phyloP scores from a whole-genome alignment of 805 yeast species.

The Metschnikowia cubensis region DNA sequence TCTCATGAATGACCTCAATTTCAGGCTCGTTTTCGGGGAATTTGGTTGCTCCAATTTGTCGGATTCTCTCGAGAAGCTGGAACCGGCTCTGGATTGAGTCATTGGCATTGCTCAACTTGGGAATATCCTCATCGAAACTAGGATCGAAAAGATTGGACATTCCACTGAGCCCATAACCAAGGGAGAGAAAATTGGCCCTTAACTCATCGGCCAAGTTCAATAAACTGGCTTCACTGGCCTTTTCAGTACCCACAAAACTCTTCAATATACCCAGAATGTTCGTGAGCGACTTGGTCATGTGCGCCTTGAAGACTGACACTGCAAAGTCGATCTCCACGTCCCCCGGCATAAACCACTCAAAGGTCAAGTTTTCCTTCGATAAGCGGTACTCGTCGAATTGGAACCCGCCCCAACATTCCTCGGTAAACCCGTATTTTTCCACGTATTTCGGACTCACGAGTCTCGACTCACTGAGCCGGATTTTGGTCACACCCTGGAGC shows the following conservation, averaged over 20 bases:
- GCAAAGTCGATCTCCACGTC: constrained; percentile 56
- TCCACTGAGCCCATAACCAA: constrained; percentile 66
- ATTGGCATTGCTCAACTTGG: constrained; percentile 28
- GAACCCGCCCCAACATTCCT: constrained; percentile 70
- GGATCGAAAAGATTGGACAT: constrained; percentile 72
- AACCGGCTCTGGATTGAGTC: constrained; percentile 35
- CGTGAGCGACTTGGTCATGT: constrained; percentile 42
- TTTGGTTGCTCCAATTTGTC: constrained; percentile 22
- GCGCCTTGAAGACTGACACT: constrained; percentile 49
- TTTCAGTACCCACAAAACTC: constrained; percentile 12
- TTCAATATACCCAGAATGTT: constrained; percentile 38
- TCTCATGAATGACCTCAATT: constrained; percentile 29
- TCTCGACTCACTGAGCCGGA: constrained; percentile 54
- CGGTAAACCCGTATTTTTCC: constrained; percentile 35
- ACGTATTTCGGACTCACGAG: constrained; percentile 47
- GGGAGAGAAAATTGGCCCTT: constrained; percentile 49
- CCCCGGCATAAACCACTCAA: constrained; percentile 76
- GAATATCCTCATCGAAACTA: constrained; percentile 48
- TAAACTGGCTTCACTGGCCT: constrained; percentile 14
- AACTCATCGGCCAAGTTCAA: constrained; percentile 48
- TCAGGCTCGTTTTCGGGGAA: constrained; percentile 21
- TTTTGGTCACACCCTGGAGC: constrained; percentile 58
- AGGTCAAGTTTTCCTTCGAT: constrained; percentile 43
- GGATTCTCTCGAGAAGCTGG: constrained; percentile 28
- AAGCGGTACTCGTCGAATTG: constrained; percentile 56